phyloP scores from a whole-genome alignment of 768 basidiomycete species.

The Rhodocollybia butyracea region DNA sequence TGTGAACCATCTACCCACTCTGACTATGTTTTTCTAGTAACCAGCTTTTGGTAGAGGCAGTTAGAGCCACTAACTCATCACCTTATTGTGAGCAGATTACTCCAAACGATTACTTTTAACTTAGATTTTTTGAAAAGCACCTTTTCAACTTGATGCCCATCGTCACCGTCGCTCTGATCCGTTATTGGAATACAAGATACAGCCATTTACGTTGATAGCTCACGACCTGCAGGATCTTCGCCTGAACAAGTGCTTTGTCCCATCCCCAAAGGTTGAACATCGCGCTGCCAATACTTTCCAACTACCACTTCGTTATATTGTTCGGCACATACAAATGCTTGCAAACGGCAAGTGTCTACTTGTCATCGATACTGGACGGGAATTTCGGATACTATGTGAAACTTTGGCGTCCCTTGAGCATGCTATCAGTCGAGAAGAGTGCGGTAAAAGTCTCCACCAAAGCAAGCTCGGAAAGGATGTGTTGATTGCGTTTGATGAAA shows the following conservation, averaged over 20 bases:
- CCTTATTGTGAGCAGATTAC: no score
- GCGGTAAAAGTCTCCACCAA: constrained; percentile 32
- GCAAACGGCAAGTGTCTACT: constrained; percentile 38
- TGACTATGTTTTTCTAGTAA: no score
- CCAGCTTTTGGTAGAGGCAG: no score
- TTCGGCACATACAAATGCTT: constrained; percentile 37
- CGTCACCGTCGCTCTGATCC: constrained; percentile 13
- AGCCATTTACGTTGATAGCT: constrained; percentile 18
- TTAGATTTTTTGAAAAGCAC: background rate
- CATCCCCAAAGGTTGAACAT: constrained; percentile 23
- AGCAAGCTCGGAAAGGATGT: constrained; percentile 45
- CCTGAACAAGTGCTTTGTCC: constrained; percentile 28
- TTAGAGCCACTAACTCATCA: no score
- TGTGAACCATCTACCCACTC: no score
- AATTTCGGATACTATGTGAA: constrained; percentile 39
- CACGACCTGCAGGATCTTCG: constrained; percentile 34
- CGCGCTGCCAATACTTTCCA: constrained; percentile 23
- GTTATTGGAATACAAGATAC: constrained; percentile 23
- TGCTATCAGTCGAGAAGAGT: constrained; percentile 22
- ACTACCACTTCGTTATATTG: constrained; percentile 16
- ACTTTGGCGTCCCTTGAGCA: constrained; percentile 23
- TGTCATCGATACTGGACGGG: constrained; percentile 31
- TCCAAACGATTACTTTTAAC: no score
- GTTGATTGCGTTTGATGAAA: constrained; percentile 51
- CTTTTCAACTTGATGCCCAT: background rate